A percentile compares a stretch with the other conserved stretches of the same genome.
phyloP scores from a whole-genome alignment of 805 yeast genomes.

The Metschnikowia matae region DNA sequence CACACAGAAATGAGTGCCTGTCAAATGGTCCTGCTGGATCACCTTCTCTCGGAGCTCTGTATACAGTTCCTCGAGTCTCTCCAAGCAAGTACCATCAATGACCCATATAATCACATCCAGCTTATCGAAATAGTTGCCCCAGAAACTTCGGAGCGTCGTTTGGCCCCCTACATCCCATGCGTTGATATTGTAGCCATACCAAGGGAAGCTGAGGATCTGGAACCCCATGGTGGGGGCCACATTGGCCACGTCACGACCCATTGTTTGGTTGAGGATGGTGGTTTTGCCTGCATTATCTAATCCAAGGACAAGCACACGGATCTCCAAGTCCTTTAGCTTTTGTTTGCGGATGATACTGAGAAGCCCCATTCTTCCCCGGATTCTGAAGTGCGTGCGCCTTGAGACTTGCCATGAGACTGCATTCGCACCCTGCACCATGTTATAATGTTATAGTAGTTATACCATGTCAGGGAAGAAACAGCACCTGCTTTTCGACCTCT shows the following conservation, averaged over 20 bases:
- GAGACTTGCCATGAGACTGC: conserved; percentile 1
- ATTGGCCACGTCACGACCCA: conserved; percentile 46
- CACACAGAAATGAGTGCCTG: conserved; percentile 64
- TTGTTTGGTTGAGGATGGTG: conserved; percentile 62
- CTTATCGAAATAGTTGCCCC: conserved; percentile 86
- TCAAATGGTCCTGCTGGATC: conserved; percentile 61
- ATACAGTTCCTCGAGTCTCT: conserved; percentile 62
- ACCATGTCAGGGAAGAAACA: conserved; percentile 1
- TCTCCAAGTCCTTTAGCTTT: conserved; percentile 72
- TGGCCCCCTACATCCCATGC: conserved; percentile 87
- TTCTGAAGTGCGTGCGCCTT: background rate
- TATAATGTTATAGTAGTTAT: background rate
- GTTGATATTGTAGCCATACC: conserved; percentile 45
- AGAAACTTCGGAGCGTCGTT: conserved; percentile 36
- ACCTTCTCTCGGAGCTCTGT: conserved; percentile 58
- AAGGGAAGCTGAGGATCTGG: conserved; percentile 58
- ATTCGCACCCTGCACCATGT: background rate
- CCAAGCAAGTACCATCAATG: conserved; percentile 60
- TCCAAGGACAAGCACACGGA: conserved; percentile 74
- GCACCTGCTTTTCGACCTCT: conserved; percentile 4
- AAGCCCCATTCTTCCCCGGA: conserved; percentile 59
- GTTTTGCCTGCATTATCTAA: conserved; percentile 92
- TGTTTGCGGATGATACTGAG: conserved; percentile 77
- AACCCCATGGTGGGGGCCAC: conserved; percentile 91
- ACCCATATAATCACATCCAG: conserved; percentile 81